These are phyloP conservation scores for Pelargonium fulgidum DNA, from an alignment of 441 rosid genomes.

Conservation along the genomic window DNA sequence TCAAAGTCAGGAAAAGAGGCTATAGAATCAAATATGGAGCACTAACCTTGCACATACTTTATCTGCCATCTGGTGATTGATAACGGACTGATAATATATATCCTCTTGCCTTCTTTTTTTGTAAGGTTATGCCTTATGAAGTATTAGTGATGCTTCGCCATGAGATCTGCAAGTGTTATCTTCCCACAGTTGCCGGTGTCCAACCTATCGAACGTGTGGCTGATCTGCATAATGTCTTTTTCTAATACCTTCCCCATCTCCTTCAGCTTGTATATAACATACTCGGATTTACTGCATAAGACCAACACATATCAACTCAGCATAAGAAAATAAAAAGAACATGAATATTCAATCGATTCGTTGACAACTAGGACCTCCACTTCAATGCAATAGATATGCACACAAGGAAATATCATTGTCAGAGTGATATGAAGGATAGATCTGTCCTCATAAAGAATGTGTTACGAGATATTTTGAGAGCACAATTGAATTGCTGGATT, in stretches of 20 bases:
- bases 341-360: neutral
- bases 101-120: neutral
- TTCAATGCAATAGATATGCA: neutral
- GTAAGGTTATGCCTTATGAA: neutral
- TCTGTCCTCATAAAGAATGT: too few species aligned
- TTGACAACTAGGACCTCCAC: neutral
- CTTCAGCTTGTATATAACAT: conserved; percentile 82
- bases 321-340: neutral
- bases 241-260: conserved; percentile 84
- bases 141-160: conserved; percentile 35
- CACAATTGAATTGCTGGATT: neutral
- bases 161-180: conserved; percentile 78
- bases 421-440: neutral
- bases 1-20: too few species aligned
- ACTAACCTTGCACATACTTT: neutral
- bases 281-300: conserved; percentile 72
- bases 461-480: neutral
- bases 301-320: neutral
- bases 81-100: neutral
- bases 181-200: conserved; percentile 78
- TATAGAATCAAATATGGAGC: neutral
- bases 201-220: conserved; percentile 61
- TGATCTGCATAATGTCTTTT: conserved; percentile 63
- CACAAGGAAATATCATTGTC: too few species aligned
- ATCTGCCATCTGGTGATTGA: too few species aligned